These are phyloP conservation scores for Aspergillus sp. DNA, from an alignment of 2,329 filamentous ascomycete species.

Conservation along the genomic window DNA sequence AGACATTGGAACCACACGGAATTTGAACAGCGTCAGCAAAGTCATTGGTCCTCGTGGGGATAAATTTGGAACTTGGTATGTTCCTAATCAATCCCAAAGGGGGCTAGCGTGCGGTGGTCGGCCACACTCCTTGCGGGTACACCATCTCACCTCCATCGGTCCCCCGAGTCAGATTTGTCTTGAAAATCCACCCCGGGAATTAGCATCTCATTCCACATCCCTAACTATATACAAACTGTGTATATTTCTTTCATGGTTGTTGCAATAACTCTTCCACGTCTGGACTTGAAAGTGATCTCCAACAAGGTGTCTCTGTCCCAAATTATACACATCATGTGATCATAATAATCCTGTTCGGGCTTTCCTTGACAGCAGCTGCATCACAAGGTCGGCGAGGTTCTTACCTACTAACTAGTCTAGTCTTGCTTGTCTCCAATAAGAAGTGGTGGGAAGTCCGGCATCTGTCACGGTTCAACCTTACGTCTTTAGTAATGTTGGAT, in stretches of 20 bases:
- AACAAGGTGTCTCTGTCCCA: not conserved
- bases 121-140: constrained; percentile 8
- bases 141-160: constrained; percentile 2
- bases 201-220: not conserved
- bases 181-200: not conserved
- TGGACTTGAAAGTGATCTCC: not conserved
- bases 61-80: constrained; percentile 7
- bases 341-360: not conserved
- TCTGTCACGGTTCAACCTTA: not conserved
- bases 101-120: not conserved
- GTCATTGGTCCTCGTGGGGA: constrained; percentile 12
- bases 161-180: not conserved
- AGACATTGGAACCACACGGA: not conserved
- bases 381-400: not conserved
- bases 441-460: not conserved
- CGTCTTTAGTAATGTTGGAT: constrained; percentile 7
- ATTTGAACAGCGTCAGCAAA: constrained; percentile 5
- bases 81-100: constrained; percentile 1
- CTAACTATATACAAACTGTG: not conserved
- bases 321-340: not conserved
- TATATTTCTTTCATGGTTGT: not conserved
- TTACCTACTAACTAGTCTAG: not conserved
- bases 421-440: not conserved
- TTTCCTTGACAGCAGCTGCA: not conserved
- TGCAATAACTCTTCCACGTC: not conserved